Evolutionary conservation across 176 grass and related monocot species (phyloP).

Genomic region (Aegilops longissima): DNA sequence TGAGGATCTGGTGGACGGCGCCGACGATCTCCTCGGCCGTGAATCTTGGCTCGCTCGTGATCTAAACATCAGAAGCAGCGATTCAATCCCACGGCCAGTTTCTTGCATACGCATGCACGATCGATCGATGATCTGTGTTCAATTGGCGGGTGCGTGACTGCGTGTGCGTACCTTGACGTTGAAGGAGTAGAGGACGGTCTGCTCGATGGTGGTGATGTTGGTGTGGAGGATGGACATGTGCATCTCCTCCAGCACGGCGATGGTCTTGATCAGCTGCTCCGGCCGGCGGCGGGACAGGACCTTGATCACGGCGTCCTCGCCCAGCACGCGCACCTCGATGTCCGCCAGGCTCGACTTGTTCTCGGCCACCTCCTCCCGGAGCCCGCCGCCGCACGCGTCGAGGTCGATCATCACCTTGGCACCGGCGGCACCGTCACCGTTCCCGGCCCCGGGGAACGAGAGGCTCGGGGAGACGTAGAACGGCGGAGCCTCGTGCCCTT

Average conservation of each 20-base stretch:
- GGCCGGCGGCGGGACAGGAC: constrained; percentile 73
- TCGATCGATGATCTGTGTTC: neutral
- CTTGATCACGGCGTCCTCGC: constrained; percentile 88
- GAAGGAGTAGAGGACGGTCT: constrained; percentile 99
- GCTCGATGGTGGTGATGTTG: constrained; percentile 98
- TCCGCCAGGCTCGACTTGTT: constrained; percentile 93
- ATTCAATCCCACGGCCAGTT: neutral
- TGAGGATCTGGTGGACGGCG: constrained; percentile 90
- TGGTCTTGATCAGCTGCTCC: constrained; percentile 82
- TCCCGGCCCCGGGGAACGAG: constrained; percentile 39
- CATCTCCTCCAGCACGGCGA: constrained; percentile 85
- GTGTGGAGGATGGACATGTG: constrained; percentile 91
- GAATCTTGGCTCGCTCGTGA: constrained; percentile 65
- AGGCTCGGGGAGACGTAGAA: constrained; percentile 46
- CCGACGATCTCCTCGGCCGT: constrained; percentile 84
- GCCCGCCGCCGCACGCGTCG: constrained; percentile 29
- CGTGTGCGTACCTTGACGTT: constrained; percentile 72
- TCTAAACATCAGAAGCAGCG: constrained; percentile 31
- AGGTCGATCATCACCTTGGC: constrained; percentile 59
- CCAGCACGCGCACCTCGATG: constrained; percentile 81
- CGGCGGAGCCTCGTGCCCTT: constrained; percentile 13
- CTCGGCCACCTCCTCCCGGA: constrained; percentile 78
- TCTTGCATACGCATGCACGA: neutral
- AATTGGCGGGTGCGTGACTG: neutral
- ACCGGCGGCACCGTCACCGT: neutral